These are phyloP conservation scores for Nannochloropsis limnetica DNA, from an alignment of 352 stramenopile genomes.

Conservation along the genomic window DNA sequence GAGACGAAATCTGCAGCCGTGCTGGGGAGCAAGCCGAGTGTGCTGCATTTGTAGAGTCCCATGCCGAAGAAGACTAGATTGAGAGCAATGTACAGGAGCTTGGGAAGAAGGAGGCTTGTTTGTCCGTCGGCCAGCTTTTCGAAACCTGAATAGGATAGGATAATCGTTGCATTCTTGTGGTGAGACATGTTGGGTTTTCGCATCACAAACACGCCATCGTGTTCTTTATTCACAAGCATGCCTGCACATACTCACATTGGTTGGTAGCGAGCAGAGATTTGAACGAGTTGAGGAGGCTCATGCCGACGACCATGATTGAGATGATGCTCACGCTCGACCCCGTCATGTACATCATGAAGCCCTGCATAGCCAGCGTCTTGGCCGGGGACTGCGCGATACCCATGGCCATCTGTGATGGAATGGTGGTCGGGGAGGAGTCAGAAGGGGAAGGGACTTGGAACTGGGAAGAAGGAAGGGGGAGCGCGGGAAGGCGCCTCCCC, in stretches of 20 bases:
- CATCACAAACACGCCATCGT: neutral
- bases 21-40: constrained; percentile 78
- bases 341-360: constrained; percentile 91
- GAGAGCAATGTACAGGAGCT: constrained; percentile 73
- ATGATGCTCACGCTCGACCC: constrained; percentile 86
- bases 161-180: neutral
- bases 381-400: constrained; percentile 75
- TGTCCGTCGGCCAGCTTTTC: constrained; percentile 38
- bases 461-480: neutral
- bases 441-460: neutral
- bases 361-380: constrained; percentile 80
- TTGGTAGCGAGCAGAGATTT: constrained; percentile 76
- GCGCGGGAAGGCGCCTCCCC: neutral
- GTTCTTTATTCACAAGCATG: neutral
- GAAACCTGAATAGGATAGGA: neutral
- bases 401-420: constrained; percentile 65
- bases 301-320: constrained; percentile 82
- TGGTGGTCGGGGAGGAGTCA: neutral
- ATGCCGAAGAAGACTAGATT: constrained; percentile 73
- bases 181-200: neutral
- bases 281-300: constrained; percentile 79
- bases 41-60: constrained; percentile 79
- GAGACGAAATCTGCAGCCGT: constrained; percentile 80
- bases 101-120: constrained; percentile 70
- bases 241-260: constrained; percentile 40